Conservation (phyloP, 768 basidiomycete genomes). For the Lactarius indigo region DNA sequence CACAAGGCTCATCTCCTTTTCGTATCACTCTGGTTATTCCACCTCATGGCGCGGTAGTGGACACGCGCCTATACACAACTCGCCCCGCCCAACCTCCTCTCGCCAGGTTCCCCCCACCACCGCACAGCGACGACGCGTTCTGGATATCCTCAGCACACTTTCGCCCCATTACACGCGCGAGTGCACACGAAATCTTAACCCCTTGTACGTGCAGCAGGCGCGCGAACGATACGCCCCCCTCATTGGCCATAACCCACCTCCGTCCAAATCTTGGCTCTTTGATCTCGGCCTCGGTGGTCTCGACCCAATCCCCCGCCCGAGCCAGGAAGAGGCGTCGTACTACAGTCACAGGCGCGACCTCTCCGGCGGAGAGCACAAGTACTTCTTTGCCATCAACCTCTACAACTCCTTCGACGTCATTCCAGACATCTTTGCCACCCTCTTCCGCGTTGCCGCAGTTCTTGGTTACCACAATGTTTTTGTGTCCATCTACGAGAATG, state of each 20-base stretch:
- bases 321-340: conserved; percentile 38
- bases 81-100: conserved; percentile 44
- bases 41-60: conserved; percentile 48
- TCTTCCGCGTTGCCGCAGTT: conserved; percentile 89
- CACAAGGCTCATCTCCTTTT: conserved; percentile 24
- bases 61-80: conserved; percentile 45
- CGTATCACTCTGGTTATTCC: conserved; percentile 31
- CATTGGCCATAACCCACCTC: conserved; percentile 68
- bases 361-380: conserved; percentile 78
- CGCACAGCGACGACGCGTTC: conserved; percentile 80
- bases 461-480: conserved; percentile 98
- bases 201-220: conserved; percentile 81
- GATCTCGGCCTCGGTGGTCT: conserved; percentile 41
- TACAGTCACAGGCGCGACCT: conserved; percentile 32
- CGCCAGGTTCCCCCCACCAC: conserved; percentile 72
- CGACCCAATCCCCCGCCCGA: conserved; percentile 37
- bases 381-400: conserved; percentile 98
- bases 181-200: conserved; percentile 83
- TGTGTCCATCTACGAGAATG: conserved; percentile 99
- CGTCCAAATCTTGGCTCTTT: conserved; percentile 58
- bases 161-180: conserved; percentile 91
- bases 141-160: conserved; percentile 82
- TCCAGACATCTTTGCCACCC: conserved; percentile 93
- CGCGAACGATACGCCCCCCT: conserved; percentile 81
- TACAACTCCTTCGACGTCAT: conserved; percentile 99